A percentile compares a stretch with the other conserved stretches of the same genome.
These are phyloP conservation scores for Gaillardinia entomophila DNA, from an alignment of 805 yeast genomes.

Conservation along the genomic window DNA sequence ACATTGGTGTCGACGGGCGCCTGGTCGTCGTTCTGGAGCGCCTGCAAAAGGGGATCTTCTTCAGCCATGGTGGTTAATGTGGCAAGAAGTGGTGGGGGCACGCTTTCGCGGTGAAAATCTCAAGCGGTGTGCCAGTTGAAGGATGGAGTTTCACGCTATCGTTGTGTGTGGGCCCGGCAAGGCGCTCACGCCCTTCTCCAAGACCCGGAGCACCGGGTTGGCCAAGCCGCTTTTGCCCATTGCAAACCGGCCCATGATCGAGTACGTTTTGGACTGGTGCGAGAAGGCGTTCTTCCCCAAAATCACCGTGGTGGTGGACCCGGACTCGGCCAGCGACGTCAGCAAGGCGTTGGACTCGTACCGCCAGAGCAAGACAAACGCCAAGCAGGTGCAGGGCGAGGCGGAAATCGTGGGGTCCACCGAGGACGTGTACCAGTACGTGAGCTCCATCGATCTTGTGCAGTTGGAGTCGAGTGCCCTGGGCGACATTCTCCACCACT, in stretches of 20 bases:
- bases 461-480: conserved; percentile 30
- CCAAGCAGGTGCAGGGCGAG: conserved; percentile 6
- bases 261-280: conserved; percentile 90
- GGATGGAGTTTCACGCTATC: conserved; percentile 90
- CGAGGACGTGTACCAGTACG: conserved; percentile 10
- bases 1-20: conserved; percentile 16
- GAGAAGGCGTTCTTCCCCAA: conserved; percentile 73
- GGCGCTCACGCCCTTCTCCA: conserved; percentile 65
- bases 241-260: conserved; percentile 84
- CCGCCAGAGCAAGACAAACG: conserved; percentile 28
- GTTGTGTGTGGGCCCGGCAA: conserved; percentile 85
- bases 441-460: conserved; percentile 17
- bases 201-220: conserved; percentile 53
- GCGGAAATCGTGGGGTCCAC: conserved; percentile 6
- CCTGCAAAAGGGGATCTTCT: conserved; percentile 76
- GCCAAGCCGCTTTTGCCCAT: conserved; percentile 86
- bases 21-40: conserved; percentile 41
- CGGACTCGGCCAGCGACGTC: conserved; percentile 43
- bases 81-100: background rate
- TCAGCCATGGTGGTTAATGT: conserved; percentile 39
- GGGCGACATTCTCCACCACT: conserved; percentile 53
- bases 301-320: conserved; percentile 57
- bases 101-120: no score
- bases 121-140: conserved; percentile 8
- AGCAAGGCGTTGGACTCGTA: conserved; percentile 44